Base-by-base conservation (phyloP, 306 rosid genomes). In the Dryas alaskensis region DNA sequence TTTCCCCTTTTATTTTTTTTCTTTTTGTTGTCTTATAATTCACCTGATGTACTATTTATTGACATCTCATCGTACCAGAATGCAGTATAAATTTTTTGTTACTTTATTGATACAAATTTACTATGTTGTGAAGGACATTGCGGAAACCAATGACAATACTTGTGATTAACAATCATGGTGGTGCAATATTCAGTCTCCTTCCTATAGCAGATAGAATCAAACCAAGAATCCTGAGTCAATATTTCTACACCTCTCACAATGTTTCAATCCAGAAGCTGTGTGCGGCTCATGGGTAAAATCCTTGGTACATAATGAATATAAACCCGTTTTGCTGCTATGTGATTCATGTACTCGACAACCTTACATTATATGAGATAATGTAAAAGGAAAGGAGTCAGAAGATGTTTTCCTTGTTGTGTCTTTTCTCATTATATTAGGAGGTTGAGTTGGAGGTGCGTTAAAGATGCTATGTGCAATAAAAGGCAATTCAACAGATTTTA, bases 111-210 rank as follows among this genome's bases (percentile, higher is more conserved):
- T 76, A 80, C 64, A 64, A 39, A 58, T 72, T 65, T 60, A 50
- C 63, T 64, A 61, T 74, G 64, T 60, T 67, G 60, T 87, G 79
- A 73, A 93, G 98, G 92, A 76, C 75, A 49, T 65, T 76, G 74
- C 87, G 98, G 88, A 93, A 89, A 84, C 96, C 98, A 66, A 87
- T 93, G 89, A 91, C 94, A 6, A 78, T 93, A 69, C 75, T 93
- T 60, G 92, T 91, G 75, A 75, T 88, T 74, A 93, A 93, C 81
- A 93, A 93, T 81, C 97, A 83, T 42, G 98, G 98, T 74, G 98
- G 98, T 81, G 98, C 88, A 73, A 93, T 93, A 80, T 93, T 93
- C 86, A 88, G 98, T 73, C 83, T 83, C 65, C 97, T 93, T 78
- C 97, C 98, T 9, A 73, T 89, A 76, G 96, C 90, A 52, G 87